These are phyloP conservation scores for Hemerocallis citrina DNA, from an alignment of 106 monocot species.

Conservation along the genomic window DNA sequence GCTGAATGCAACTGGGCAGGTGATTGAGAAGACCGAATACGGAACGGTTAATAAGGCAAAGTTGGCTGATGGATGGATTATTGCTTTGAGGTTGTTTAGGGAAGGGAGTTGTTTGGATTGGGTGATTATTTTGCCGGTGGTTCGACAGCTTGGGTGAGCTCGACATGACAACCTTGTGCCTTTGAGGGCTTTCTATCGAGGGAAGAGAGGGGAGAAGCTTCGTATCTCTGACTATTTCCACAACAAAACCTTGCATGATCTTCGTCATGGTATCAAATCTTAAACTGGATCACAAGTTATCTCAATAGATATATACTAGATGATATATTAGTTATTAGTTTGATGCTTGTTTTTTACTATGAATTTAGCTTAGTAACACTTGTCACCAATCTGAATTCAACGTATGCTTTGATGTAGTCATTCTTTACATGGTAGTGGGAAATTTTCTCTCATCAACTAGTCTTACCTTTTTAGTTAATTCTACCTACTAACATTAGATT, in stretches of 20 bases:
- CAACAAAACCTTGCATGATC: conserved; percentile 45
- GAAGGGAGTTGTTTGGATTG: conserved; percentile 71
- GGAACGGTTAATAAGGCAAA: conserved; percentile 96
- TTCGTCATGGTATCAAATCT: conserved; percentile 81
- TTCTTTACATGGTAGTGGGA: too few relatives aligned
- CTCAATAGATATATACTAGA: too few relatives aligned
- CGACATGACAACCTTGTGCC: conserved; percentile 79
- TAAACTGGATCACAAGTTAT: too few relatives aligned
- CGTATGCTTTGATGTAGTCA: too few relatives aligned
- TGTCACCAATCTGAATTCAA: too few relatives aligned
- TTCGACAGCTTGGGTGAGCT: conserved; percentile 54
- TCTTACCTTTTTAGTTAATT: too few relatives aligned
- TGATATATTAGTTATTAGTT: too few relatives aligned
- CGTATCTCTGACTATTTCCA: conserved; percentile 84
- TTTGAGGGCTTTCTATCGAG: conserved; percentile 83
- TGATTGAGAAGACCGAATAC: conserved; percentile 86
- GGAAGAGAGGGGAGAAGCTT: conserved; percentile 90
- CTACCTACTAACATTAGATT: too few relatives aligned
- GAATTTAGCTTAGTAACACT: too few relatives aligned
- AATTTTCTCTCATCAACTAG: too few relatives aligned
- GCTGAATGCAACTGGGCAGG: conserved; percentile 85
- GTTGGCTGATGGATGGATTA: conserved; percentile 64
- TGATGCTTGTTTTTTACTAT: too few relatives aligned
- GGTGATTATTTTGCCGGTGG: conserved; percentile 37
- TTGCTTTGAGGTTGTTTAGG: conserved; percentile 59